A percentile compares a stretch with the other conserved stretches of the same genome.
Evolutionary conservation across 495 filamentous ascomycete species (phyloP).

Genomic region (Chaetomium fimeti): DNA sequence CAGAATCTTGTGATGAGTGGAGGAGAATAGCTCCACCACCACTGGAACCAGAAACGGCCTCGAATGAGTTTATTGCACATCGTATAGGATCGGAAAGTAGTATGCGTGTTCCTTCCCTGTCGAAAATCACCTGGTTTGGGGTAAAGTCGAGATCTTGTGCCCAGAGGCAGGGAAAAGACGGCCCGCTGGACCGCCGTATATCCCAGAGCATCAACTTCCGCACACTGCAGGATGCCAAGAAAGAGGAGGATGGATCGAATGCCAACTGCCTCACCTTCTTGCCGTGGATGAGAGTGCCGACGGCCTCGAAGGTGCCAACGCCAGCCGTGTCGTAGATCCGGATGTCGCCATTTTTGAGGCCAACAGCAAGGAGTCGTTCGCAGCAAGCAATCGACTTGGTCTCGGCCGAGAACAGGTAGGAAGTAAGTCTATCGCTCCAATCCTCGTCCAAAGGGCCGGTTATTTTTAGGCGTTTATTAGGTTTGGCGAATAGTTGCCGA

Average conservation of each 20-base stretch:
- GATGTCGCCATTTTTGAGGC: conserved; percentile 15
- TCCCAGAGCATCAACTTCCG: conserved; percentile 17
- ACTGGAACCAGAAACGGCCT: too few relatives aligned
- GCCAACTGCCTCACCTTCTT: conserved; percentile 15
- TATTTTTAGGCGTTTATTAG: conserved; percentile 11
- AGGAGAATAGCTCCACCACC: too few relatives aligned
- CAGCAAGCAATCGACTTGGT: conserved; percentile 15
- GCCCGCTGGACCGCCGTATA: conserved; percentile 1
- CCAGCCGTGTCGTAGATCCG: conserved; percentile 11
- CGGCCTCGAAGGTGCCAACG: conserved; percentile 11
- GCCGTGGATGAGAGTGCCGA: conserved; percentile 10
- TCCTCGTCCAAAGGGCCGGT: conserved; percentile 15
- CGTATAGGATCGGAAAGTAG: too few relatives aligned
- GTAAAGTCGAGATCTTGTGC: conserved; percentile 7
- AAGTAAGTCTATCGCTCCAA: conserved; percentile 21
- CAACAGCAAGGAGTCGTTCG: conserved; percentile 16
- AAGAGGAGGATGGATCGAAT: conserved; percentile 8
- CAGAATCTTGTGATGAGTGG: too few relatives aligned
- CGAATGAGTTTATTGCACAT: too few relatives aligned
- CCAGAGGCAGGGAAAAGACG: conserved; percentile 5
- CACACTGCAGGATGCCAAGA: conserved; percentile 16
- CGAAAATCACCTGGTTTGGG: conserved; percentile 3
- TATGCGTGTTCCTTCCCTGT: too few relatives aligned
- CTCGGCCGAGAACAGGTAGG: conserved; percentile 11
- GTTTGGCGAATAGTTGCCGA: conserved; percentile 12